A percentile compares a stretch with the other conserved stretches of the same genome.
These are phyloP conservation scores for Stentor coeruleus DNA, from an alignment of 73 alveolate genomes.

Conservation along the genomic window DNA sequence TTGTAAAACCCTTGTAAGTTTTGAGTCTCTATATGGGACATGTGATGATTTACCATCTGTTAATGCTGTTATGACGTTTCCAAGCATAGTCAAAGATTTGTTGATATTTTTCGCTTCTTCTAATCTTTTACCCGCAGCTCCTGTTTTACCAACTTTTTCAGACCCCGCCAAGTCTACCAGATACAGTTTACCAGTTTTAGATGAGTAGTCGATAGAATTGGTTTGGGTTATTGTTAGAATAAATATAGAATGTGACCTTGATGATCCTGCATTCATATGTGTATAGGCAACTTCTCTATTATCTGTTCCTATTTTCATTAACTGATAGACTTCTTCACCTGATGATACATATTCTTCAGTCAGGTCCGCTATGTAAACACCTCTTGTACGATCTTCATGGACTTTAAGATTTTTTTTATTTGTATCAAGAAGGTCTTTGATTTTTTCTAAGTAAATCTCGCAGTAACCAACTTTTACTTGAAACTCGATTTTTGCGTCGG, in stretches of 20 bases:
- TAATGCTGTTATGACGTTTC: constrained; percentile 91
- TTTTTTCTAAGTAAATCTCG: constrained; percentile 91
- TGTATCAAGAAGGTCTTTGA: constrained; percentile 84
- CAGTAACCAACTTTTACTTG: constrained; percentile 77
- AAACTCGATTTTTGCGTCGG: constrained; percentile 70
- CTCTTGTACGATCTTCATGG: constrained; percentile 88
- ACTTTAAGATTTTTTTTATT: constrained; percentile 78
- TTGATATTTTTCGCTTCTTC: constrained; percentile 94
- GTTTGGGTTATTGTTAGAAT: constrained; percentile 78
- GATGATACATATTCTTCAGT: constrained; percentile 89
- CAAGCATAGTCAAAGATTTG: constrained; percentile 80
- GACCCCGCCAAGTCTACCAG: constrained; percentile 99
- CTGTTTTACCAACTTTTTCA: constrained; percentile 90
- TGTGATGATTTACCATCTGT: constrained; percentile 78
- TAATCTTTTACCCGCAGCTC: constrained; percentile 79
- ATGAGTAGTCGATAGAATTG: constrained; percentile 29
- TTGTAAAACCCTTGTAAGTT: constrained; percentile 94
- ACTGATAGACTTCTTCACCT: constrained; percentile 88
- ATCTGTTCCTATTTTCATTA: constrained; percentile 86
- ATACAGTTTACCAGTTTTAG: constrained; percentile 84
- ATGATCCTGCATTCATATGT: constrained; percentile 84
- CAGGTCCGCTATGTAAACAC: constrained; percentile 89
- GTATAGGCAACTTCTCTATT: constrained; percentile 96
- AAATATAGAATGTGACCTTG: constrained; percentile 94
- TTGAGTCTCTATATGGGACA: constrained; percentile 97